Percentiles rank a stretch among this genome's conserved stretches.
Conservation (phyloP, 768 basidiomycete genomes). For the Leccinellum luteum region DNA sequence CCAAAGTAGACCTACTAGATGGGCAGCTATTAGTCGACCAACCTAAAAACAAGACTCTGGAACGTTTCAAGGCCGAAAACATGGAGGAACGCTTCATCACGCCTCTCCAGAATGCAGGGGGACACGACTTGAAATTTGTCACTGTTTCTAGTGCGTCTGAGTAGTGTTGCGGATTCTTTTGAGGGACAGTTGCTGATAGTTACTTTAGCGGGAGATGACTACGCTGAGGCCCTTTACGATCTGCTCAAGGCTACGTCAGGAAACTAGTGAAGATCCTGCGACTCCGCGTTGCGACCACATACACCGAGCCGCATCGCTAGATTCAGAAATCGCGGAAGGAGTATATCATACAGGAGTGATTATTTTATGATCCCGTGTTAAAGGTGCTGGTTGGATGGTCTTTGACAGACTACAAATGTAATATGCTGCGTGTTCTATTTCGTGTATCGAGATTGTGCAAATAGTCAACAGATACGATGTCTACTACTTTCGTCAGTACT, state of each 20-base stretch:
- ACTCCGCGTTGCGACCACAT: too few relatives aligned
- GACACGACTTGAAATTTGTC: slow-evolving; percentile 2
- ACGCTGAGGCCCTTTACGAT: not conserved
- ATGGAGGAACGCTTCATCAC: not conserved
- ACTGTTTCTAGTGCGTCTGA: slow-evolving; percentile 10
- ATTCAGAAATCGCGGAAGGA: not conserved
- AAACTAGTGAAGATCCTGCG: not conserved
- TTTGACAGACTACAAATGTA: not conserved
- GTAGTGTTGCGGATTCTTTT: not conserved
- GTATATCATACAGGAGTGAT: not conserved
- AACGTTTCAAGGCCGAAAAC: not conserved
- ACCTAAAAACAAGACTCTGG: not conserved
- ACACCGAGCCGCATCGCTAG: too few relatives aligned
- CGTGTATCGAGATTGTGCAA: not conserved
- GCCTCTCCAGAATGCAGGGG: not conserved
- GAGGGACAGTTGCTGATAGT: not conserved
- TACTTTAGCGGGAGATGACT: slow-evolving; percentile 4
- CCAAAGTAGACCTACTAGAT: slow-evolving; percentile 13
- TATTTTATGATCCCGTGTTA: not conserved
- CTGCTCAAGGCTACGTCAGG: slow-evolving; percentile 3
- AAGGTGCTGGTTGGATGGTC: not conserved
- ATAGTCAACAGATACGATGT: too few relatives aligned
- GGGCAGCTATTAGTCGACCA: slow-evolving; percentile 1
- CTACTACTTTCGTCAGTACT: too few relatives aligned
- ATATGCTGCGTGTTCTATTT: not conserved